Percentiles rank a stretch among this genome's conserved stretches.
Conservation (phyloP, 2,329 filamentous ascomycete species). For the Fusarium pseudonygamai region DNA sequence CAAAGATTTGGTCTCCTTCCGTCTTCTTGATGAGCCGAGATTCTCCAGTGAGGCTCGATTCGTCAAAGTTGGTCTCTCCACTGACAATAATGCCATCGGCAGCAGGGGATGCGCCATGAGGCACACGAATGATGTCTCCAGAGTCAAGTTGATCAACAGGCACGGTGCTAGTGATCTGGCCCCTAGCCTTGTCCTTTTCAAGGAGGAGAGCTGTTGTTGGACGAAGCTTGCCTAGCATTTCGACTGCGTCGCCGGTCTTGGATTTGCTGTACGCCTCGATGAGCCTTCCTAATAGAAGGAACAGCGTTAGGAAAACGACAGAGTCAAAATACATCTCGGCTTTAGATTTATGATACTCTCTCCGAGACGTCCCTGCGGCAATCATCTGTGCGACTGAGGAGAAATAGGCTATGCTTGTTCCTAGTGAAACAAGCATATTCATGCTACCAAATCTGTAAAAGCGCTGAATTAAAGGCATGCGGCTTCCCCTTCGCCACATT, state of each 20-base stretch:
- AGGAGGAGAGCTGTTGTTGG: constrained; percentile 81
- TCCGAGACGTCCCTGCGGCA: constrained; percentile 59
- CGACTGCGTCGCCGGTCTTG: constrained; percentile 86
- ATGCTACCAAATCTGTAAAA: constrained; percentile 97
- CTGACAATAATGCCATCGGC: constrained; percentile 77
- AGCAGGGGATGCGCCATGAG: constrained; percentile 83
- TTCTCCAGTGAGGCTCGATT: constrained; percentile 88
- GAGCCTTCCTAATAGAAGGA: constrained; percentile 78
- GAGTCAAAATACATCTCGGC: constrained; percentile 83
- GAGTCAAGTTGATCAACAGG: constrained; percentile 77
- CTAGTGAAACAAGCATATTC: constrained; percentile 92
- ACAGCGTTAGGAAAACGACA: constrained; percentile 90
- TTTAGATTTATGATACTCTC: constrained; percentile 25
- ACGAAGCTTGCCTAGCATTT: constrained; percentile 78
- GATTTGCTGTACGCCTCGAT: constrained; percentile 93
- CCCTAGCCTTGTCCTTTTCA: constrained; percentile 51
- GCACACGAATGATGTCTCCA: constrained; percentile 78
- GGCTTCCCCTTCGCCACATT: constrained; percentile 81
- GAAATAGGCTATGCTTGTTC: constrained; percentile 87
- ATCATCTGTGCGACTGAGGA: constrained; percentile 83
- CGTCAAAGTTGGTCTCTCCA: constrained; percentile 79
- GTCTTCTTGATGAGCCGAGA: constrained; percentile 72
- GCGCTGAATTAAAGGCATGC: constrained; percentile 74
- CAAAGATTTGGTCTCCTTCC: constrained; percentile 71
- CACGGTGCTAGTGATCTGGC: constrained; percentile 53